A percentile compares a stretch with the other conserved stretches of the same genome.
Evolutionary conservation across 768 basidiomycete genomes (phyloP).

Genomic region (Amanita rimosa): DNA sequence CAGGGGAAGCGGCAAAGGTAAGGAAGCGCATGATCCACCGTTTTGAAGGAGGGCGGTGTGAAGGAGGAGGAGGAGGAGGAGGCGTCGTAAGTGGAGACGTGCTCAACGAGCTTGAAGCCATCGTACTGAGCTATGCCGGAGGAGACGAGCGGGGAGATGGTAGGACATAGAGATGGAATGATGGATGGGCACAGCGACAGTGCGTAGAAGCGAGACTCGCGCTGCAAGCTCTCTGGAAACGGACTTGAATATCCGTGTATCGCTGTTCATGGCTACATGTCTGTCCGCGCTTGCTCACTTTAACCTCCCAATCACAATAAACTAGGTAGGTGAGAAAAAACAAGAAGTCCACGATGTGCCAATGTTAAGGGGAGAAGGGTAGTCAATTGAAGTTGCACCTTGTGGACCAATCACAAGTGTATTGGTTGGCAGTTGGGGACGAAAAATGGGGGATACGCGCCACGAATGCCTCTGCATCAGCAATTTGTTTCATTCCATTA

Average conservation of each 20-base stretch:
- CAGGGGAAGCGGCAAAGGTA: slow-evolving; percentile 56
- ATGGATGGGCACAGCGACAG: slow-evolving; percentile 78
- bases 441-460: too few relatives aligned
- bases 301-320: too few relatives aligned
- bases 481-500: too few relatives aligned
- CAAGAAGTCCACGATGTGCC: too few relatives aligned
- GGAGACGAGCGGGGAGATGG: slow-evolving; percentile 67
- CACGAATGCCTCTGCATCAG: too few relatives aligned
- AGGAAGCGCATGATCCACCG: slow-evolving; percentile 88
- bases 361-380: too few relatives aligned
- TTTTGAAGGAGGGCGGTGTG: slow-evolving; percentile 38
- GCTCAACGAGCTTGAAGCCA: slow-evolving; percentile 77
- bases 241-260: slow-evolving; percentile 31
- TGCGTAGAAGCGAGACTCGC: slow-evolving; percentile 62
- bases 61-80: slow-evolving; percentile 15
- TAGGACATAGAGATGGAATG: slow-evolving; percentile 67
- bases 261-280: slow-evolving; percentile 4
- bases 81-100: slow-evolving; percentile 44
- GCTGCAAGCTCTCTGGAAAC: slow-evolving; percentile 13
- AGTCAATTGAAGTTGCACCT: too few relatives aligned
- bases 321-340: too few relatives aligned
- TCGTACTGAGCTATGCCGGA: slow-evolving; percentile 88
- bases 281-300: slow-evolving; percentile 35
- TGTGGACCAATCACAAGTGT: too few relatives aligned
- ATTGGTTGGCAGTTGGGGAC: too few relatives aligned